Conservation (phyloP, 306 rosid species). For the Medicago ruthenica region DNA sequence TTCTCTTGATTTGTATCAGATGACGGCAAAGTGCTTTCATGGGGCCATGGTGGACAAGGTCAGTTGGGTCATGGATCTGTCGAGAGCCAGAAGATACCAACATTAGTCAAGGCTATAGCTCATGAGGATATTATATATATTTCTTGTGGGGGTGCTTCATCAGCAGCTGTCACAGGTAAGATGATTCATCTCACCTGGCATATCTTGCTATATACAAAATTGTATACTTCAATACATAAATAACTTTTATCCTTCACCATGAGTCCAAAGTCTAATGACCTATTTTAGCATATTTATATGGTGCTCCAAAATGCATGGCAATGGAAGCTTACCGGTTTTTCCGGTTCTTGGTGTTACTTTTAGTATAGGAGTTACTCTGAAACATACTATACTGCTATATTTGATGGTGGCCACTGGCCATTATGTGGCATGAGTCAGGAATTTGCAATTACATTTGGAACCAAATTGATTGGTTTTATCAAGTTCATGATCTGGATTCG, state of each 20-base stretch:
- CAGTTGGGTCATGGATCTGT: slow-evolving; percentile 87
- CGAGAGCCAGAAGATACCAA: slow-evolving; percentile 69
- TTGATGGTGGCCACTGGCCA: background rate
- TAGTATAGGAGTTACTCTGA: background rate
- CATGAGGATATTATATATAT: slow-evolving; percentile 61
- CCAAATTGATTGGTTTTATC: background rate
- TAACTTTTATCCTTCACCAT: slow-evolving; percentile 23
- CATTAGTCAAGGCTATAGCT: slow-evolving; percentile 68
- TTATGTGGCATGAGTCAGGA: background rate
- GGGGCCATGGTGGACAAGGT: slow-evolving; percentile 98
- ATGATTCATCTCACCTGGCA: background rate
- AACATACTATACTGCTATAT: background rate
- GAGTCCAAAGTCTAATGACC: slow-evolving; percentile 20
- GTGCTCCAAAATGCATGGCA: slow-evolving; percentile 22
- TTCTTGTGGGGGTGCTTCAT: slow-evolving; percentile 88
- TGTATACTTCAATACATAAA: slow-evolving; percentile 7
- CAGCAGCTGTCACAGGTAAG: slow-evolving; percentile 88
- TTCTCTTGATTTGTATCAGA: slow-evolving; percentile 54
- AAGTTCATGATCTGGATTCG: slow-evolving; percentile 8
- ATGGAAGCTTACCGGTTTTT: background rate
- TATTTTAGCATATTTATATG: background rate
- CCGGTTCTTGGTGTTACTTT: too few relatives aligned
- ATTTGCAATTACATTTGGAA: background rate
- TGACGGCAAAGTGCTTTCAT: slow-evolving; percentile 90
- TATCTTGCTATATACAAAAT: slow-evolving; percentile 2